A percentile compares a stretch with the other conserved stretches of the same genome.
Conservation (phyloP, 2,329 filamentous ascomycete genomes). For the Sclerotinia spermophila region DNA sequence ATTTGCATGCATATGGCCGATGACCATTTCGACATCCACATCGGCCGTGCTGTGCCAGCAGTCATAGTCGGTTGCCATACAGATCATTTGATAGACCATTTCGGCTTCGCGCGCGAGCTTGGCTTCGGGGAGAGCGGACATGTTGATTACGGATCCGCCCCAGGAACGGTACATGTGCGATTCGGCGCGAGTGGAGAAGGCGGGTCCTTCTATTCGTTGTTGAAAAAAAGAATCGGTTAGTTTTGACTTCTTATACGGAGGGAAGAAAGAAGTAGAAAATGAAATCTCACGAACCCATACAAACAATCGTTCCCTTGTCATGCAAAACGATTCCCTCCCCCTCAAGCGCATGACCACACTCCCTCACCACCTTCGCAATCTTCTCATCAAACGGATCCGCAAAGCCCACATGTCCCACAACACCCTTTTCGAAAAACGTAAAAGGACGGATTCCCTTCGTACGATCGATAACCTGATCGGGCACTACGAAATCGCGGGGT, state of each 20-base stretch:
- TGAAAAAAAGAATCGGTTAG: conserved; percentile 12
- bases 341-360: conserved; percentile 70
- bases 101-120: conserved; percentile 96
- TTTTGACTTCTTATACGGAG: neutral
- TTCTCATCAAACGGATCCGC: conserved; percentile 88
- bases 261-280: neutral
- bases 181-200: conserved; percentile 95
- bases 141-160: conserved; percentile 96
- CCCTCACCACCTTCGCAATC: conserved; percentile 71
- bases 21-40: conserved; percentile 95
- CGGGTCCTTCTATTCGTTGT: conserved; percentile 68
- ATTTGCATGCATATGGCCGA: conserved; percentile 94
- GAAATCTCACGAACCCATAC: conserved; percentile 70
- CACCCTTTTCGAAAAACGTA: conserved; percentile 90
- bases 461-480: conserved; percentile 94
- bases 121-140: conserved; percentile 91
- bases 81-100: conserved; percentile 96
- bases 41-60: conserved; percentile 86
- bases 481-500: conserved; percentile 94
- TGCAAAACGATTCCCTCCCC: conserved; percentile 85
- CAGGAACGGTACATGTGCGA: conserved; percentile 91
- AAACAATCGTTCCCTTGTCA: conserved; percentile 78
- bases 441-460: conserved; percentile 88
- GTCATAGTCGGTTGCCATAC: conserved; percentile 99
- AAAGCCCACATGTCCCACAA: conserved; percentile 93